These are phyloP conservation scores for Malus sylvestris DNA, from an alignment of 306 rosid genomes.

Conservation along the genomic window DNA sequence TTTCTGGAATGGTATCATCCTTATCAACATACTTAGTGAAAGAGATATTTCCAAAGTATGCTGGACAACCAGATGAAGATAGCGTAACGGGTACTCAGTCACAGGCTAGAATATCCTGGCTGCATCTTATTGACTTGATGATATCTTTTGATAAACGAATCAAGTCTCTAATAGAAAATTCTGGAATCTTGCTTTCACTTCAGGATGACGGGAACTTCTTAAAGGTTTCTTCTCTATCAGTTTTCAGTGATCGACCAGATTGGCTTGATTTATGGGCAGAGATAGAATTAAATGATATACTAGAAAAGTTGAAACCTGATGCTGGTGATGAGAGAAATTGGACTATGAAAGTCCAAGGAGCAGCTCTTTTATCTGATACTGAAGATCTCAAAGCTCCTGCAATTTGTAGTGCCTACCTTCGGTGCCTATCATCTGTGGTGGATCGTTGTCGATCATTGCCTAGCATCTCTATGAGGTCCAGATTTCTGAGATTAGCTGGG, in stretches of 20 bases:
- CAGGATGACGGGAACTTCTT: constrained; percentile 50
- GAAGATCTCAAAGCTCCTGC: constrained; percentile 80
- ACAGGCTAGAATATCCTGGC: constrained; percentile 63
- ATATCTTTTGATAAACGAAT: constrained; percentile 84
- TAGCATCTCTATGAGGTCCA: constrained; percentile 45
- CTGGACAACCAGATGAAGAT: constrained; percentile 51
- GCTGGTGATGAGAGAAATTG: constrained; percentile 61
- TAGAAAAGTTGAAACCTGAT: constrained; percentile 54
- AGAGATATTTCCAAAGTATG: constrained; percentile 67
- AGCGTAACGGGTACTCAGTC: constrained; percentile 31
- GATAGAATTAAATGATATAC: constrained; percentile 66
- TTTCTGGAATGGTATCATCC: constrained; percentile 76
- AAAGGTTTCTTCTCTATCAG: constrained; percentile 63
- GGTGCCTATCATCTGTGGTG: constrained; percentile 49
- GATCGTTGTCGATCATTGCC: constrained; percentile 79
- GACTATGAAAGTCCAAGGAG: constrained; percentile 56
- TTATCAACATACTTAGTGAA: constrained; percentile 78
- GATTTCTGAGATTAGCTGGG: constrained; percentile 68
- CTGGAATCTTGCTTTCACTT: constrained; percentile 61
- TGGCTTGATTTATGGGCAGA: constrained; percentile 98
- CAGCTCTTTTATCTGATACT: constrained; percentile 35
- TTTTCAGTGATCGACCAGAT: constrained; percentile 83
- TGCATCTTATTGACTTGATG: constrained; percentile 90
- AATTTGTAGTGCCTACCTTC: constrained; percentile 52
- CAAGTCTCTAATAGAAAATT: constrained; percentile 62